Base-by-base conservation (phyloP, 1,284 basidiomycete species). In the Coniophora puteana region DNA sequence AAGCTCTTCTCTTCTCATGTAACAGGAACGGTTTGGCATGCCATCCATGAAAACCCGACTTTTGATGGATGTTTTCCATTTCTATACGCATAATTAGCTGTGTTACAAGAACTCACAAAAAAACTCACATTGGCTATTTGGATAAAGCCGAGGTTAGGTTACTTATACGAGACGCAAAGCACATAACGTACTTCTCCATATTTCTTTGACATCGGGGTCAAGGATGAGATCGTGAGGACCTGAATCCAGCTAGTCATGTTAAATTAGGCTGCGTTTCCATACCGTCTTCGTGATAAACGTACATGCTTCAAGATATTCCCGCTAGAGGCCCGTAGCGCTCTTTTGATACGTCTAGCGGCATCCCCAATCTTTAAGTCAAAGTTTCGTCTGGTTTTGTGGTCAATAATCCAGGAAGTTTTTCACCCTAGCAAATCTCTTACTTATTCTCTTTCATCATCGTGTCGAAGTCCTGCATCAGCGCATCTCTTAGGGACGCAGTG, bases 211-310 rank as follows among this genome's bases (percentile, higher is more conserved):
- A 44, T 63, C 58, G 23, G 55, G 51, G 33, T 63, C 57, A 8
- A 57, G 49, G 35, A 64, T 58, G 8, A 59, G 44, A 21, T 62
- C 53, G 32, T 64, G 56, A 6, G 62, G 58, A 8, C 61, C 61
- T 4, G 51, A 49, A 34, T 62, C 54, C 30, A 63, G 36, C 57
- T 62, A 14, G 7, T 8, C 7, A 7, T 27, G 11, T 24, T 14
- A 31, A 12, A n/a, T 28, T 14, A n/a, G n/a, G n/a, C n/a, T 16
- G 10, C 41, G 5, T 20, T 12, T n/a, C 14, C 12, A 24, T 12
- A 18, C 17, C 12, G 23, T 7, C 20, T 12, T 17, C n/a, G 29
- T 8, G 13, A 34, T 22, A 14, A n/a, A 44, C 51, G 16, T 8
- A 57, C 59, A 38, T 55, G 52, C 6, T 33, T 32, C n/a, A 62